Evolutionary conservation across 371 early-diverging fungal species (phyloP), one percentile per base, ranked within the genome.

Genomic region (Mortierella sp.): DNA sequence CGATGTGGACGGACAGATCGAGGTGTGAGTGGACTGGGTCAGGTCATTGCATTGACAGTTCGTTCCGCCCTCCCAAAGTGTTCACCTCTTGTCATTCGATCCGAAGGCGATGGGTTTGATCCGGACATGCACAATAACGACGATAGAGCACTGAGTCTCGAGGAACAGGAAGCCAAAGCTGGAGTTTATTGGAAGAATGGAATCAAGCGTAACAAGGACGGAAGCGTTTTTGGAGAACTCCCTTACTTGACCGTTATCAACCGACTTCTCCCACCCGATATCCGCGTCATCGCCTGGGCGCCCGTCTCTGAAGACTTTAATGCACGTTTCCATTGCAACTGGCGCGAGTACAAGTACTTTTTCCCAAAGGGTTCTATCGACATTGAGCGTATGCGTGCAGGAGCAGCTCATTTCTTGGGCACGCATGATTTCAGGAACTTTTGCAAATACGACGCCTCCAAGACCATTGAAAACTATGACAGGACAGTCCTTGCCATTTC

Each of bases 1-100:
- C 86, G 95, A 26, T 96, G 96, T 79, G 97, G 98, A 27, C 83
- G 98, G 24, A 98, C 99, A 0, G 98, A 98, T 78, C 91, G 92
- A 54, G 99, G 99, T 0, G 98, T 99, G 16, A 94, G 94, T 67
- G 94, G 94, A 2, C 84, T 96, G 49, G 94, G 91, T 3, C 97
- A 98, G 71, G 96, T 97, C 0, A 83, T 96, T n/a, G 87, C 91
- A 8, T 63, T 97, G 45, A 82, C 90, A 46, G 90, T 98, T 4
- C 88, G 97, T 13, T 90, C 90, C 8, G 78, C 72, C 28, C 46
- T 81, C 24, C 84, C 85, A 19, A 78, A 82, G 50, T 64, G 80
- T 12, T 64, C 67, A 12, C 67, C 68, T 19, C 59, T 59, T 62
- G 64, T 68, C 30, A 78, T 83, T 52, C 74, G 68, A 4, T 48